Evolutionary conservation across 129 eudicot genomes (phyloP).

Genomic region (Daucus carota): DH1_v3.0 NC_030384.2:36512001-36512500

Average conservation of each 20-base stretch:
- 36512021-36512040: constrained; percentile 66
- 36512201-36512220: not conserved
- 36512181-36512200: not conserved
- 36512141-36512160: not conserved
- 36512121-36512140: not conserved
- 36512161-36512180: not conserved
- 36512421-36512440: not conserved
- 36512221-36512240: not conserved
- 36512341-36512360: not conserved
- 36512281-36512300: not conserved
- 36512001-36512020: constrained; percentile 50
- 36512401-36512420: not conserved
- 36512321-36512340: not conserved
- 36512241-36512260: not conserved
- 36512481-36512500: not conserved
- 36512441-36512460: not conserved
- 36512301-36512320: not conserved
- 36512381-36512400: not conserved
- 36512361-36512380: not conserved
- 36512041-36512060: constrained; percentile 58
- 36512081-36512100: not conserved
- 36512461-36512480: not conserved
- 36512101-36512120: not conserved
- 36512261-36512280: not conserved
- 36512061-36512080: constrained; percentile 37